Percentiles rank a stretch among this genome's conserved stretches.
These are phyloP conservation scores for Plasmodium billcollinsi DNA, from an alignment of 169 alveolate genomes.

Conservation along the genomic window DNA sequence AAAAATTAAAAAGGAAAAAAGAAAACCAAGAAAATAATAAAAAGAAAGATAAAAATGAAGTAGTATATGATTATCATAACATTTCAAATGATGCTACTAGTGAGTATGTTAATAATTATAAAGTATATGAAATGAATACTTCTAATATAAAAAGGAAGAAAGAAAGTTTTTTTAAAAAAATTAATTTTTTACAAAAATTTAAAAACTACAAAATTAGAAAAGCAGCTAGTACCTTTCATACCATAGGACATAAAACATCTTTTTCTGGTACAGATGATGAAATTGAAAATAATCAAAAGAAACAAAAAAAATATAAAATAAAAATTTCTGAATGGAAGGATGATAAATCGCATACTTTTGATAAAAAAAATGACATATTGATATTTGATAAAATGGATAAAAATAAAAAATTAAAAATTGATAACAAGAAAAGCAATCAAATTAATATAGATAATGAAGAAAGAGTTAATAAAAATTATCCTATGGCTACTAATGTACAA, in stretches of 20 bases:
- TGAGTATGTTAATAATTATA: background rate
- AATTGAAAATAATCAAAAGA: slow-evolving; percentile 7
- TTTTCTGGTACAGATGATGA: slow-evolving; percentile 4
- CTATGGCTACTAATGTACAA: no score
- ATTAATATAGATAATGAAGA: background rate
- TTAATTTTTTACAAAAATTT: slow-evolving; percentile 60
- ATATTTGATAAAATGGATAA: background rate
- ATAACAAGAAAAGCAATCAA: background rate
- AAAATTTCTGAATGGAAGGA: slow-evolving; percentile 1
- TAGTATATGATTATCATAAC: background rate
- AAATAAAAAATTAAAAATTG: background rate
- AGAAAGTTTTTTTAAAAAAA: slow-evolving; percentile 76
- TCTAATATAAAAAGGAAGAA: slow-evolving; percentile 36
- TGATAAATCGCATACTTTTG: background rate
- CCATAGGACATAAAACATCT: slow-evolving; percentile 5
- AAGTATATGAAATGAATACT: slow-evolving; percentile 3
- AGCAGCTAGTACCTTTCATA: slow-evolving; percentile 46
- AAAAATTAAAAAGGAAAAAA: background rate
- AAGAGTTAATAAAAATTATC: background rate
- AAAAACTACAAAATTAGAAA: slow-evolving; percentile 59
- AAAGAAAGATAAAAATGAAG: background rate
- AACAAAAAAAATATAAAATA: background rate
- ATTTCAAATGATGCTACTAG: background rate
- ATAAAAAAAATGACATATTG: background rate
- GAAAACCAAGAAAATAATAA: background rate